Evolutionary conservation across 345 rosid species (phyloP).

Genomic region (Acer yangbiense): DNA sequence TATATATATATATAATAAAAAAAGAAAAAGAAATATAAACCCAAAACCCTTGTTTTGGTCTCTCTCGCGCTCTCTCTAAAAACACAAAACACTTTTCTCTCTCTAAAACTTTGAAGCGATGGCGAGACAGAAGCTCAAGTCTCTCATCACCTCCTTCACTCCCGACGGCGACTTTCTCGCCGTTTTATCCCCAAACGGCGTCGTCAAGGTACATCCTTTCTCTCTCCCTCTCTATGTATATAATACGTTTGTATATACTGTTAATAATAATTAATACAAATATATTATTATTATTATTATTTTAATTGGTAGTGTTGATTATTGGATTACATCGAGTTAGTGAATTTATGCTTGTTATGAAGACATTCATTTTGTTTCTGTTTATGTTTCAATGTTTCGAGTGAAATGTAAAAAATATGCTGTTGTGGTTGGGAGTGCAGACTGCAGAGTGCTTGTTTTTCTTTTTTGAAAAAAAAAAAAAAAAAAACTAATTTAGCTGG

Average conservation of each 20-base stretch:
- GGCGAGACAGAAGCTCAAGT: constrained; percentile 47
- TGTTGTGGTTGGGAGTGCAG: background rate
- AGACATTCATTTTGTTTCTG: background rate
- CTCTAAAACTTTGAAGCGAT: constrained; percentile 17
- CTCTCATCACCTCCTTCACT: constrained; percentile 42
- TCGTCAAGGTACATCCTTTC: constrained; percentile 26
- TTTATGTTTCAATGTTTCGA: background rate
- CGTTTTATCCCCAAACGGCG: constrained; percentile 30
- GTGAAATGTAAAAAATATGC: background rate
- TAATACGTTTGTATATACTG: too few relatives aligned
- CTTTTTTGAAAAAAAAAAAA: background rate
- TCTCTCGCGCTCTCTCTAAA: background rate
- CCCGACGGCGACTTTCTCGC: constrained; percentile 38
- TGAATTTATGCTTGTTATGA: background rate
- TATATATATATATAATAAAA: too few relatives aligned
- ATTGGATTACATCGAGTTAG: background rate
- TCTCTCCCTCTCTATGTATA: background rate
- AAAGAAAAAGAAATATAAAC: too few relatives aligned
- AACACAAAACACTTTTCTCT: background rate
- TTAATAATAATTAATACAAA: too few relatives aligned
- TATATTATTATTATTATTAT: background rate
- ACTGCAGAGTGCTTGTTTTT: background rate
- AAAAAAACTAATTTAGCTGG: too few relatives aligned
- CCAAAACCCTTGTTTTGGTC: constrained; percentile 3
- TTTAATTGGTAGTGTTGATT: background rate